Percentiles rank a stretch among this genome's conserved stretches.
phyloP scores from a whole-genome alignment of 305 asterid genomes.

The Solanum hybrid region DNA sequence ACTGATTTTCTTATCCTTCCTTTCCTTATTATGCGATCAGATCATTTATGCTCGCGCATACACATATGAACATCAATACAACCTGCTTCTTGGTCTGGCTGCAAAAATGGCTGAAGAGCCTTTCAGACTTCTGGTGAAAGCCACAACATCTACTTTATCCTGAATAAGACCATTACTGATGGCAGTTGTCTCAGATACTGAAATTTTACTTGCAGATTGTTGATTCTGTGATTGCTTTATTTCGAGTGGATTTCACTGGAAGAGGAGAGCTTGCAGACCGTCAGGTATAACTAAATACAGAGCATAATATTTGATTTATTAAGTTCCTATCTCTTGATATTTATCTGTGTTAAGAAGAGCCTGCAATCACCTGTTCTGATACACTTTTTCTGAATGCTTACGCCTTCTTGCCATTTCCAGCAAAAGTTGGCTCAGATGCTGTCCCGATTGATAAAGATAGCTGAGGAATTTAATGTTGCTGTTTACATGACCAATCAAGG shows the following conservation, averaged over 20 bases:
- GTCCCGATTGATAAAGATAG: slow-evolving; percentile 78
- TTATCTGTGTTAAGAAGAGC: background rate
- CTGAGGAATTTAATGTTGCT: slow-evolving; percentile 95
- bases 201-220: slow-evolving; percentile 30
- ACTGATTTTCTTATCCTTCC: background rate
- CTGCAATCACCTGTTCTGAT: background rate
- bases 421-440: slow-evolving; percentile 99
- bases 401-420: slow-evolving; percentile 30
- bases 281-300: slow-evolving; percentile 40
- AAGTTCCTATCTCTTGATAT: slow-evolving; percentile 8
- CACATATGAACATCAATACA: slow-evolving; percentile 96
- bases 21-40: slow-evolving; percentile 16
- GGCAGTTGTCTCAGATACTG: slow-evolving; percentile 6
- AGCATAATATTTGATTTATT: background rate
- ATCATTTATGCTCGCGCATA: slow-evolving; percentile 97
- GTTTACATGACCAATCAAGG: slow-evolving; percentile 99
- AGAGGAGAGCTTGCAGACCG: slow-evolving; percentile 98
- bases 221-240: slow-evolving; percentile 91
- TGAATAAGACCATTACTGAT: background rate
- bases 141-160: background rate
- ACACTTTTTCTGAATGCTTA: slow-evolving; percentile 3
- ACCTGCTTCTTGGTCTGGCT: slow-evolving; percentile 90
- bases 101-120: slow-evolving; percentile 99
- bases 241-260: slow-evolving; percentile 95
- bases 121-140: slow-evolving; percentile 77